A percentile compares a stretch with the other conserved stretches of the same genome.
Conservation (phyloP, 1,284 basidiomycete genomes). For the Hemileccinum hortonii region DNA sequence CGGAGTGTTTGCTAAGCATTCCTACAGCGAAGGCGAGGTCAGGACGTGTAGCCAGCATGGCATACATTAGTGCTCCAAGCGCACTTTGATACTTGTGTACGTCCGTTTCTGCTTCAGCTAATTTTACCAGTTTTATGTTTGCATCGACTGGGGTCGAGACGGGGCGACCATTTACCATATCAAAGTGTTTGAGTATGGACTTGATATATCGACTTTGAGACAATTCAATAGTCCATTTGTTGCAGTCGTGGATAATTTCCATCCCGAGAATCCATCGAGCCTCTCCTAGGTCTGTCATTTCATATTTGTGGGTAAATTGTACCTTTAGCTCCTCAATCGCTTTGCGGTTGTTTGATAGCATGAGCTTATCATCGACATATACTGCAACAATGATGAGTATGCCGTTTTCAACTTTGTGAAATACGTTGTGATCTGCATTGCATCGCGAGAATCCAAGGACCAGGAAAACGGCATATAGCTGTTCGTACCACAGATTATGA, state of each 20-base stretch:
- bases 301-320: not conserved
- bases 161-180: not conserved
- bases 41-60: not conserved
- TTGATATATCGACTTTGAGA: not conserved
- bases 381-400: not conserved
- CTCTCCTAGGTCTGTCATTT: not conserved
- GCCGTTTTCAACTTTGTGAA: not conserved
- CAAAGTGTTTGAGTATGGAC: not conserved
- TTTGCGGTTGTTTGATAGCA: not conserved
- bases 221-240: not conserved
- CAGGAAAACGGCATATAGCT: not conserved
- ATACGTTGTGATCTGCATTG: not conserved
- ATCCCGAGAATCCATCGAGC: not conserved
- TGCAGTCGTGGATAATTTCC: not conserved
- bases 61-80: not conserved
- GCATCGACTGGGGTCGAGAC: not conserved
- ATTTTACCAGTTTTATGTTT: not conserved
- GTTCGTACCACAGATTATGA: conserved; percentile 15
- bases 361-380: not conserved
- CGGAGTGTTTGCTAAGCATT: not conserved
- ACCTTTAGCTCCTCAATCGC: too few relatives aligned
- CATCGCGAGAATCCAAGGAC: not conserved
- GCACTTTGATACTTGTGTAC: not conserved
- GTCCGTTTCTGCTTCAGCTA: not conserved
- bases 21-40: not conserved